Base-by-base conservation (phyloP, 2,329 filamentous ascomycete species). In the Lecanoromycetidae sp. region DNA sequence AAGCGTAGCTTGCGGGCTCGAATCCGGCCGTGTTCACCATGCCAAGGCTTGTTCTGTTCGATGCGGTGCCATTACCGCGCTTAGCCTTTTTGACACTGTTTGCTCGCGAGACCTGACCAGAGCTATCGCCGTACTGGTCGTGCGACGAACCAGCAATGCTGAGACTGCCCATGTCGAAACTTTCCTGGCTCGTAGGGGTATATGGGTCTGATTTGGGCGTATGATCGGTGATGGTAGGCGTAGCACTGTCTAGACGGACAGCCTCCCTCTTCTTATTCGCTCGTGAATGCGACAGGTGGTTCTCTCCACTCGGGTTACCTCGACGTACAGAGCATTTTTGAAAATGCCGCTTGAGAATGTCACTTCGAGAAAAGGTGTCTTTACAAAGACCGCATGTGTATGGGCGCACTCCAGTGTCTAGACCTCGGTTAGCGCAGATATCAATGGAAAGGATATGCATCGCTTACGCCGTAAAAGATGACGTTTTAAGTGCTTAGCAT, bases 301-400 rank as follows among this genome's bases (percentile, higher is more conserved):
- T 94, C 54, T 87, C 87, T 57, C 88, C 88, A 13, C 87, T 94
- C 46, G 91, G 90, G 68, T 96, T 96, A 49, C 91, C 91, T 62
- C 91, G 82, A 59, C 91, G 82, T 55, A 95, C 87, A 32, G 91
- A 95, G 71, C 91, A 98, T 72, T 98, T 98, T 67, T 95, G 88
- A 69, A 96, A 98, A 70, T 98, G 91, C 55, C 91, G 86, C 74
- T 98, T 98, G 60, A 98, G 71, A 56, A 98, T 96, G 63, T 98
- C 91, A 74, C 87, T 94, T 64, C 91, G 82, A 40, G 87, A 94
- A 68, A 98, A 98, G 27, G 88, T 96, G 67, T 96, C 91, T 65
- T 91, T 87, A 74, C 91, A 98, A 43, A 98, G 75, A 56, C 94
- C 86, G 69, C 91, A 98, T 80, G 93, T 93, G 71, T 98, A 98